A percentile compares a stretch with the other conserved stretches of the same genome.
These are phyloP conservation scores for Heterobasidion parviporum DNA, from an alignment of 1,284 basidiomycete species.

Conservation along the genomic window DNA sequence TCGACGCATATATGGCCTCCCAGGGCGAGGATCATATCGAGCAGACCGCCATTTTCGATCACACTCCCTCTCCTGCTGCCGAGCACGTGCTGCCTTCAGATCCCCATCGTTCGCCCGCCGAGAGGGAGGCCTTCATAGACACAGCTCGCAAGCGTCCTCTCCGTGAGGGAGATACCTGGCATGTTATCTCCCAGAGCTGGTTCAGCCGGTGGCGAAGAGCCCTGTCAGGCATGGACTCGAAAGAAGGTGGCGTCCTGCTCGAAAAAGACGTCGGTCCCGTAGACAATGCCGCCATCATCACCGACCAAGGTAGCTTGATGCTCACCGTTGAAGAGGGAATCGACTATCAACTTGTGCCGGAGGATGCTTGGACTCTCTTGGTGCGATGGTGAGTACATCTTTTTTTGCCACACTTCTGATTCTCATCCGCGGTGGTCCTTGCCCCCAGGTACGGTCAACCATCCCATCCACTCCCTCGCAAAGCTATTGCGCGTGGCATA, in stretches of 20 bases:
- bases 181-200: slow-evolving; percentile 66
- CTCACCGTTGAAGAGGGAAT: slow-evolving; percentile 51
- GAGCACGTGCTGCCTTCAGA: slow-evolving; percentile 14
- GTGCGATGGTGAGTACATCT: slow-evolving; percentile 47
- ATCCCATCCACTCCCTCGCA: slow-evolving; percentile 48
- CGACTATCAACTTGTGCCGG: slow-evolving; percentile 75
- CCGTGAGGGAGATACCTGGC: slow-evolving; percentile 69
- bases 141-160: slow-evolving; percentile 39
- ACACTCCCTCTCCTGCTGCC: slow-evolving; percentile 13
- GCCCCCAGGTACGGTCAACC: slow-evolving; percentile 61
- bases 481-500: slow-evolving; percentile 55
- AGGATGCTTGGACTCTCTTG: slow-evolving; percentile 66
- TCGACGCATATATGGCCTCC: slow-evolving; percentile 67
- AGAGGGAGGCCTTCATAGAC: slow-evolving; percentile 45
- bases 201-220: slow-evolving; percentile 68
- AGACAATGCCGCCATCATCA: slow-evolving; percentile 61
- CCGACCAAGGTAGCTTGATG: slow-evolving; percentile 42
- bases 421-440: neutral
- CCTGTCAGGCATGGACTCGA: slow-evolving; percentile 57
- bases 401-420: neutral
- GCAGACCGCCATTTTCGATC: slow-evolving; percentile 13
- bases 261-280: slow-evolving; percentile 66
- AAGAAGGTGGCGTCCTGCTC: slow-evolving; percentile 45
- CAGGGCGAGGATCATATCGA: slow-evolving; percentile 42
- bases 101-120: slow-evolving; percentile 24